A percentile compares a stretch with the other conserved stretches of the same genome.
These are phyloP conservation scores for Pyrus pyrifolia DNA, from an alignment of 306 rosid species.

Conservation along the genomic window DNA sequence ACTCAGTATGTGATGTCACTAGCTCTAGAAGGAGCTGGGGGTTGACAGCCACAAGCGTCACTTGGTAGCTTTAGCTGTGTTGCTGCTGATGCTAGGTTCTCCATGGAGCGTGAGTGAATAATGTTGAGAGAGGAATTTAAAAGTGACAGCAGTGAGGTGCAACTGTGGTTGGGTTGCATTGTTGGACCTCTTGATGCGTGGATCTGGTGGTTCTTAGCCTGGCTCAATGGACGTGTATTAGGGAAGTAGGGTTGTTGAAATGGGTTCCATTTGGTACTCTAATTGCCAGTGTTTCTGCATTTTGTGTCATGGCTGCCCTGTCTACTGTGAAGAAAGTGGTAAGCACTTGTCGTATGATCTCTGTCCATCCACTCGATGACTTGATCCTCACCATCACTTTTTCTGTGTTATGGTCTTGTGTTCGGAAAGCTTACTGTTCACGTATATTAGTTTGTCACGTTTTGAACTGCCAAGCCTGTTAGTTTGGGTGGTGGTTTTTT, in stretches of 20 bases:
- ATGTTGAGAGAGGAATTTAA: too few species aligned
- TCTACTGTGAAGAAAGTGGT: slow-evolving; percentile 48
- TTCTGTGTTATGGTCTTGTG: background rate
- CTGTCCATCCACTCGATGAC: background rate
- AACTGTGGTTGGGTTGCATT: too few species aligned
- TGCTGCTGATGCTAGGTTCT: slow-evolving; percentile 33
- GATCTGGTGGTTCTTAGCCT: too few species aligned
- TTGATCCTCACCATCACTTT: background rate
- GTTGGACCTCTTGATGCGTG: too few species aligned
- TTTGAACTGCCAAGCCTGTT: background rate
- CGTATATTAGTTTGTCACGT: background rate
- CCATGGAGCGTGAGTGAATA: slow-evolving; percentile 36
- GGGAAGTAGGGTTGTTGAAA: background rate
- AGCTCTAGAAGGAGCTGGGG: slow-evolving; percentile 27
- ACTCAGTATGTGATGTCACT: slow-evolving; percentile 12
- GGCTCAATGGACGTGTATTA: too few species aligned
- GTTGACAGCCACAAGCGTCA: slow-evolving; percentile 36
- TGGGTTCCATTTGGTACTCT: slow-evolving; percentile 82
- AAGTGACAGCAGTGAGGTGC: too few species aligned
- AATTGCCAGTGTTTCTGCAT: slow-evolving; percentile 71
- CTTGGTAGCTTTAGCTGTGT: slow-evolving; percentile 25
- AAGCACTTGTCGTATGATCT: slow-evolving; percentile 8
- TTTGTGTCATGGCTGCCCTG: slow-evolving; percentile 77
- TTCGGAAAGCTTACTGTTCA: background rate
- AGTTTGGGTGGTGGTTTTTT: background rate